phyloP scores from a whole-genome alignment of 2,329 filamentous ascomycete genomes.

The Botrytis squamosa region DNA sequence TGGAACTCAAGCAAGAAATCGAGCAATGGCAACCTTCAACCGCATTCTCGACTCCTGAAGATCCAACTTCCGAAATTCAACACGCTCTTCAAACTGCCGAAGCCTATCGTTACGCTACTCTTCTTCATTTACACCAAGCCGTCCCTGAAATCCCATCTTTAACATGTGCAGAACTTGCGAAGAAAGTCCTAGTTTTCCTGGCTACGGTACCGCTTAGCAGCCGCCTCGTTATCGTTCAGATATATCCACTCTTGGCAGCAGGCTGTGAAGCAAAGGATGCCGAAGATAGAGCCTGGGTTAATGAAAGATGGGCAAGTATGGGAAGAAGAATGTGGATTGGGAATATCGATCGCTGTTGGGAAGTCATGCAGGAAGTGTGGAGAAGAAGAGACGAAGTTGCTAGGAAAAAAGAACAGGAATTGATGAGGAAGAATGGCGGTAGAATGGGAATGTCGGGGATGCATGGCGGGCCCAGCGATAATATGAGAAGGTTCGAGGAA shows the following conservation, averaged over 20 bases:
- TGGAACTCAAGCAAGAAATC: conserved; percentile 58
- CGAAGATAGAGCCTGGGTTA: conserved; percentile 64
- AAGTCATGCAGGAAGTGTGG: conserved; percentile 68
- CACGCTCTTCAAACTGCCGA: conserved; percentile 66
- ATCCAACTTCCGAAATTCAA: conserved; percentile 59
- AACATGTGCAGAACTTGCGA: conserved; percentile 56
- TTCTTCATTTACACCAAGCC: conserved; percentile 66
- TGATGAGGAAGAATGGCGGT: conserved; percentile 25
- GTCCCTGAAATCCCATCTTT: conserved; percentile 66
- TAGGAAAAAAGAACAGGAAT: conserved; percentile 28
- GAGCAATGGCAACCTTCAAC: conserved; percentile 55
- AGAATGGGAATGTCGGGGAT: conserved; percentile 16
- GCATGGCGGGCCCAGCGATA: conserved; percentile 15
- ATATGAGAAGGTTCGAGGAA: conserved; percentile 37
- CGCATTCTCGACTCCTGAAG: conserved; percentile 60
- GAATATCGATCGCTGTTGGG: conserved; percentile 63
- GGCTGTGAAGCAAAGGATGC: conserved; percentile 60
- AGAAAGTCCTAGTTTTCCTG: conserved; percentile 59
- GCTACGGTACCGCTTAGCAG: conserved; percentile 62
- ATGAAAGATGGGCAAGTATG: conserved; percentile 61
- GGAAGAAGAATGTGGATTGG: conserved; percentile 62
- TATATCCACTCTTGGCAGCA: conserved; percentile 66
- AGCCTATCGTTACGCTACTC: conserved; percentile 65
- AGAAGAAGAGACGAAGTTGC: conserved; percentile 53
- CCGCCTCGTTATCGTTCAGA: conserved; percentile 65